Evolutionary conservation across 768 basidiomycete genomes (phyloP).

Genomic region (Mycena amicta): DNA sequence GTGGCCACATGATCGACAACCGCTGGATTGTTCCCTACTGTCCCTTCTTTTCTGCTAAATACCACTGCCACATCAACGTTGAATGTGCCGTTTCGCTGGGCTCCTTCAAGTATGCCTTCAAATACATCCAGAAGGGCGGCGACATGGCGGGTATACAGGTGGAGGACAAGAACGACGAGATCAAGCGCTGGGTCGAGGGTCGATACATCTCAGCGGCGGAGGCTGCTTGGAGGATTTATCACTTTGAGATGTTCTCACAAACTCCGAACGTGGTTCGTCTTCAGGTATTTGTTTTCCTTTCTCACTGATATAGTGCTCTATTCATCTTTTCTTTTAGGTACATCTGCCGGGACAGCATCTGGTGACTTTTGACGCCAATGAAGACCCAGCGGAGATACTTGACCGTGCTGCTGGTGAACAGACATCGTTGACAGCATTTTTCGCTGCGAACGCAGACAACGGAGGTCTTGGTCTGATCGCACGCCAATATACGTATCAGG

Average conservation of each 20-base stretch:
- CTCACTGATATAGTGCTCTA: no score
- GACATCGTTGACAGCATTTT: constrained; percentile 34
- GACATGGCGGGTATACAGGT: background rate
- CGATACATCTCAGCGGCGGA: background rate
- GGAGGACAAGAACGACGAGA: constrained; percentile 31
- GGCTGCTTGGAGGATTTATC: background rate
- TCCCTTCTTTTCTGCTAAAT: constrained; percentile 15
- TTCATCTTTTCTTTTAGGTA: no score
- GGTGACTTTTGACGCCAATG: constrained; percentile 31
- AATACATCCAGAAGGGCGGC: background rate
- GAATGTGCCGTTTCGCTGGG: constrained; percentile 35
- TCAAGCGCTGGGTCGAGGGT: constrained; percentile 22
- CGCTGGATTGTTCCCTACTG: constrained; percentile 37
- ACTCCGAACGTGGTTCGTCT: constrained; percentile 35
- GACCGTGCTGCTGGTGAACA: constrained; percentile 9
- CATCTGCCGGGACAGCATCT: constrained; percentile 37
- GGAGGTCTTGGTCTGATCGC: no score
- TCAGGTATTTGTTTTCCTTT: no score
- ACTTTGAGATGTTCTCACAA: constrained; percentile 32
- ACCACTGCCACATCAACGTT: constrained; percentile 43
- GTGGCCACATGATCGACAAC: constrained; percentile 24
- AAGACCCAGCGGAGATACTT: constrained; percentile 23
- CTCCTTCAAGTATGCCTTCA: constrained; percentile 19
- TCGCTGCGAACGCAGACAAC: constrained; percentile 29
- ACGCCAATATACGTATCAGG: constrained; percentile 30